Evolutionary conservation across 2,329 filamentous ascomycete species (phyloP), one percentile per base, ranked within the genome.

Genomic region (Paracorniculantispora psalliotae): DNA sequence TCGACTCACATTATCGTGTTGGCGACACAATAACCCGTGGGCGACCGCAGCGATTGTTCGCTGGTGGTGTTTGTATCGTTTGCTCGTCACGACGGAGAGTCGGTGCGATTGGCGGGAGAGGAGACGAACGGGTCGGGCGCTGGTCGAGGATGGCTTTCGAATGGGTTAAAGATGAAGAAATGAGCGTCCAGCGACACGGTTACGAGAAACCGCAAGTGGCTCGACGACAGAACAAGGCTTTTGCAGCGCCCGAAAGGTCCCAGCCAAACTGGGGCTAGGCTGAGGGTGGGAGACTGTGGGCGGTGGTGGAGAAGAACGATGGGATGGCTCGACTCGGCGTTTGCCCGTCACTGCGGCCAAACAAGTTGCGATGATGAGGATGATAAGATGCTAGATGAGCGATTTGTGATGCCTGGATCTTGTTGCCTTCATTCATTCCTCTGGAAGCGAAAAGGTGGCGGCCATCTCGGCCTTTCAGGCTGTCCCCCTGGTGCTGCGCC

Each of bases 1-100:
- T 35, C 55, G 37, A 50, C 13, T 57, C 35, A 57, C 55, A 57
- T 57, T 51, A 25, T 57, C 55, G 26, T 44, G 37, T 13, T 49
- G 37, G 25, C n/a, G 46, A n/a, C n/a, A n/a, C n/a, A n/a, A n/a
- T n/a, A n/a, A n/a, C n/a, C n/a, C n/a, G n/a, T n/a, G n/a, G n/a
- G n/a, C n/a, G n/a, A n/a, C n/a, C n/a, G n/a, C n/a, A n/a, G n/a
- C n/a, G n/a, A n/a, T n/a, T n/a, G n/a, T n/a, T n/a, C n/a, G n/a
- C n/a, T n/a, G n/a, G n/a, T n/a, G 46, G n/a, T 6, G 41, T 37
- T 12, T 25, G 44, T 19, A 25, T 30, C 23, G 37, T 41, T n/a
- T 25, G 17, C 15, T 3, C 3, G 35, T 4, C 13, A 8, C 19
- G 9, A 23, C 19, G 25, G 6, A 3, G 28, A n/a, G 10, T 13